These are phyloP conservation scores for Geotrichum armillariae DNA, from an alignment of 1,139 yeast genomes.

Conservation along the genomic window DNA sequence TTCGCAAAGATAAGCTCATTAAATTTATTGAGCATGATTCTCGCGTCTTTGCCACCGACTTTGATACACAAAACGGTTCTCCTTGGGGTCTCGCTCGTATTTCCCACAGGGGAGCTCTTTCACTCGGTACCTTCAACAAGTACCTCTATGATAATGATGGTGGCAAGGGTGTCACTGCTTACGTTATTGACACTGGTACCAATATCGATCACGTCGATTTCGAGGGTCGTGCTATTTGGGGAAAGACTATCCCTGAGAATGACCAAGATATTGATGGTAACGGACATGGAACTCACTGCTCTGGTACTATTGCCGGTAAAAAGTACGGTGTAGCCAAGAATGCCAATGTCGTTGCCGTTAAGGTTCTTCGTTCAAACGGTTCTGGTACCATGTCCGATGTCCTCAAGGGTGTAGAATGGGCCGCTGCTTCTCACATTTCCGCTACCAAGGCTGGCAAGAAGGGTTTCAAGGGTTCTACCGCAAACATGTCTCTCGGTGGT, in stretches of 20 bases:
- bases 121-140: conserved; percentile 72
- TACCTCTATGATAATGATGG: conserved; percentile 77
- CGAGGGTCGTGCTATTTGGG: conserved; percentile 92
- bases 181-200: conserved; percentile 88
- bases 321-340: conserved; percentile 65
- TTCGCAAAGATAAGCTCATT: conserved; percentile 41
- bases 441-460: conserved; percentile 43
- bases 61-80: conserved; percentile 73
- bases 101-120: conserved; percentile 64
- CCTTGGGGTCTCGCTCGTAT: conserved; percentile 98
- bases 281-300: conserved; percentile 75
- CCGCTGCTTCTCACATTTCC: conserved; percentile 42
- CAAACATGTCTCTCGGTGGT: conserved; percentile 64
- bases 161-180: conserved; percentile 86
- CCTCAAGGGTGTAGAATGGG: conserved; percentile 48
- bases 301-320: conserved; percentile 63
- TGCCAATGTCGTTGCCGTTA: conserved; percentile 59
- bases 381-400: conserved; percentile 52
- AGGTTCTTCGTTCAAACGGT: conserved; percentile 53
- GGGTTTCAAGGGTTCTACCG: conserved; percentile 56
- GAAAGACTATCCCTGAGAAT: conserved; percentile 81
- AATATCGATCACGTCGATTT: conserved; percentile 75
- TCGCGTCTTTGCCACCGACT: conserved; percentile 64
- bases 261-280: conserved; percentile 86
- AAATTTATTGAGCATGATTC: conserved; percentile 81